These are phyloP conservation scores for Amanita pseudoporphyria DNA, from an alignment of 768 basidiomycete species.

Conservation along the genomic window DNA sequence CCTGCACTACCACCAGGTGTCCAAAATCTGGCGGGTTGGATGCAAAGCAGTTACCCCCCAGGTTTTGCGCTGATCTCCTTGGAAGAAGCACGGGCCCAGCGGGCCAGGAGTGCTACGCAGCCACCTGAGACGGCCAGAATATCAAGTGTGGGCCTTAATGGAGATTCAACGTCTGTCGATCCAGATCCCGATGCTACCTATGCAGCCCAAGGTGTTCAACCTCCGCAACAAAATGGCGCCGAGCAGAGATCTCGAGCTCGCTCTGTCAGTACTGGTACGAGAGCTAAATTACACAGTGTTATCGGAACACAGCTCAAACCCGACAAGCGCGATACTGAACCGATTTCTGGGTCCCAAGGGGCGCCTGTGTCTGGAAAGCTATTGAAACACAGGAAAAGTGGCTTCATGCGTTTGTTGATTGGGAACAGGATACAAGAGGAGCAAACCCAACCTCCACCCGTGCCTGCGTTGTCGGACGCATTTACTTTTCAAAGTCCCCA, in stretches of 20 bases:
- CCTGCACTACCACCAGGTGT: slow-evolving; percentile 19
- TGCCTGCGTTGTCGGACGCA: slow-evolving; percentile 39
- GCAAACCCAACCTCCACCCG: slow-evolving; percentile 39
- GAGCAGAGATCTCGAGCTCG: slow-evolving; percentile 33
- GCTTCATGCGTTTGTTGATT: slow-evolving; percentile 71
- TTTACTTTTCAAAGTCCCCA: slow-evolving; percentile 22
- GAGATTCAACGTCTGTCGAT: slow-evolving; percentile 21
- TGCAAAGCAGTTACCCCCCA: slow-evolving; percentile 34
- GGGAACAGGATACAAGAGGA: slow-evolving; percentile 39
- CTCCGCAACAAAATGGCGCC: slow-evolving; percentile 7
- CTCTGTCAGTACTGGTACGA: slow-evolving; percentile 53
- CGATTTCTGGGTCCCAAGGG: slow-evolving; percentile 10
- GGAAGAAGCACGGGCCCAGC: slow-evolving; percentile 71
- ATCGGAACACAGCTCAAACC: slow-evolving; percentile 26
- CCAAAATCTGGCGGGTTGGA: slow-evolving; percentile 37
- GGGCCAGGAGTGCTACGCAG: slow-evolving; percentile 42
- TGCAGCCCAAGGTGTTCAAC: slow-evolving; percentile 7
- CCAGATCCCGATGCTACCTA: slow-evolving; percentile 22
- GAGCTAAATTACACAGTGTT: slow-evolving; percentile 38
- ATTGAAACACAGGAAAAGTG: slow-evolving; percentile 73
- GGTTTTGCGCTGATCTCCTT: slow-evolving; percentile 63
- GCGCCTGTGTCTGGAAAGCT: slow-evolving; percentile 27
- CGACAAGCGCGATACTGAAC: slow-evolving; percentile 37
- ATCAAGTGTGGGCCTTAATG: slow-evolving; percentile 16
- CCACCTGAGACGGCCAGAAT: slow-evolving; percentile 19